These are phyloP conservation scores for Candida ovalis DNA, from an alignment of 805 yeast species.

Conservation along the genomic window DNA sequence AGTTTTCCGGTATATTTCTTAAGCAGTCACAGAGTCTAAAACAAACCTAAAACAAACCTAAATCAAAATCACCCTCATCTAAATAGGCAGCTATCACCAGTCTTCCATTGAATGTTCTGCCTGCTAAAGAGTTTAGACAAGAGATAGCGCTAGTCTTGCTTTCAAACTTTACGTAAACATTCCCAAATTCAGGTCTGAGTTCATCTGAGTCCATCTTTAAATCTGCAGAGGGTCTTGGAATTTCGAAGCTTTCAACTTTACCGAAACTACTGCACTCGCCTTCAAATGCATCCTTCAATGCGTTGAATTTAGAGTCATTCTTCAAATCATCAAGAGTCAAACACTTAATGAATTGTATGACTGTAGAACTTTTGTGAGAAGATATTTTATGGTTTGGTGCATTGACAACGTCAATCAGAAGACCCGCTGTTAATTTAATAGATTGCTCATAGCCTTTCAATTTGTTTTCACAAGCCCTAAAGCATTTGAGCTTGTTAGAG, in stretches of 20 bases:
- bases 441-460: slow-evolving; percentile 20
- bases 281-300: slow-evolving; percentile 49
- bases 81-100: slow-evolving; percentile 62
- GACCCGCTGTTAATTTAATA: slow-evolving; percentile 16
- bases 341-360: slow-evolving; percentile 63
- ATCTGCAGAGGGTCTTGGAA: slow-evolving; percentile 53
- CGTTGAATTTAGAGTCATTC: slow-evolving; percentile 44
- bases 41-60: slow-evolving; percentile 25
- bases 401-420: slow-evolving; percentile 15
- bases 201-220: slow-evolving; percentile 36
- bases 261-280: slow-evolving; percentile 51
- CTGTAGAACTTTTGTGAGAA: slow-evolving; percentile 35
- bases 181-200: slow-evolving; percentile 61
- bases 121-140: slow-evolving; percentile 58
- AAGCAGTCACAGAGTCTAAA: not conserved
- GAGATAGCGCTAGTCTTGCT: slow-evolving; percentile 44
- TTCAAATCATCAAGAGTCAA: slow-evolving; percentile 61
- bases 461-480: slow-evolving; percentile 36
- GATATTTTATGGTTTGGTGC: slow-evolving; percentile 10
- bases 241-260: slow-evolving; percentile 45
- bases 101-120: slow-evolving; percentile 64
- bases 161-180: slow-evolving; percentile 63
- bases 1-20: not conserved
- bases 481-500: slow-evolving; percentile 33
- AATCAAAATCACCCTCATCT: slow-evolving; percentile 55